phyloP scores from a whole-genome alignment of 2,329 filamentous ascomycete genomes.

The Exophiala mesophila region DNA sequence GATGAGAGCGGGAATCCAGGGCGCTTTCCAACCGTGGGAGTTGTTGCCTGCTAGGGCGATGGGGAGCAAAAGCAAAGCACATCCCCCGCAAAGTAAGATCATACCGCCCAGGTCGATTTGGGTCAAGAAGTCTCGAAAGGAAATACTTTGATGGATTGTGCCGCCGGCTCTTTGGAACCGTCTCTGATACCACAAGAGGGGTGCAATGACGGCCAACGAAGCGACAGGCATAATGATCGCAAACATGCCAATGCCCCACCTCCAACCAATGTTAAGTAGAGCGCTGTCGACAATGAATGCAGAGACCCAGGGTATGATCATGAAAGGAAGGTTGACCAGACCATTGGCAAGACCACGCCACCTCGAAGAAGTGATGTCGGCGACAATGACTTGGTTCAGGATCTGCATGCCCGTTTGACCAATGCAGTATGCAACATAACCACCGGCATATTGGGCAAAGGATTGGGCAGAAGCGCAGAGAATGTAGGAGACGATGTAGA shows the following conservation, averaged over 20 bases:
- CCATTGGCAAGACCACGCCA: slow-evolving; percentile 39
- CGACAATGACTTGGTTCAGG: slow-evolving; percentile 42
- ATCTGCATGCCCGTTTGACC: slow-evolving; percentile 39
- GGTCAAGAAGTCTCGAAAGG: slow-evolving; percentile 30
- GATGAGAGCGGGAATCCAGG: slow-evolving; percentile 44
- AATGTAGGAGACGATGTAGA: slow-evolving; percentile 37
- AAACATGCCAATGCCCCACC: slow-evolving; percentile 43
- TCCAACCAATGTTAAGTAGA: slow-evolving; percentile 39
- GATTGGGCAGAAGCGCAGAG: slow-evolving; percentile 34
- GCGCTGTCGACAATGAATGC: slow-evolving; percentile 40
- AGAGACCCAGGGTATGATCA: slow-evolving; percentile 40
- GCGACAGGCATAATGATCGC: slow-evolving; percentile 40
- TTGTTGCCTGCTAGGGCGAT: slow-evolving; percentile 43
- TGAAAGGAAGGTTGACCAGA: slow-evolving; percentile 37
- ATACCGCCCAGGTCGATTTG: slow-evolving; percentile 39
- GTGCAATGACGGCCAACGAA: slow-evolving; percentile 34
- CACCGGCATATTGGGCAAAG: slow-evolving; percentile 36
- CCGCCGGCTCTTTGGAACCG: slow-evolving; percentile 31
- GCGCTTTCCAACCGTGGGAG: slow-evolving; percentile 40
- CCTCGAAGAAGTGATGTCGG: slow-evolving; percentile 39
- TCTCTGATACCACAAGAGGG: slow-evolving; percentile 35
- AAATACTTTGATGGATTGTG: slow-evolving; percentile 27
- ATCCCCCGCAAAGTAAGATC: slow-evolving; percentile 45
- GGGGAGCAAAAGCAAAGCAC: slow-evolving; percentile 46
- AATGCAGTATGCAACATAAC: slow-evolving; percentile 35